These are phyloP conservation scores for Suillus decipiens DNA, from an alignment of 768 basidiomycete genomes.

Conservation along the genomic window DNA sequence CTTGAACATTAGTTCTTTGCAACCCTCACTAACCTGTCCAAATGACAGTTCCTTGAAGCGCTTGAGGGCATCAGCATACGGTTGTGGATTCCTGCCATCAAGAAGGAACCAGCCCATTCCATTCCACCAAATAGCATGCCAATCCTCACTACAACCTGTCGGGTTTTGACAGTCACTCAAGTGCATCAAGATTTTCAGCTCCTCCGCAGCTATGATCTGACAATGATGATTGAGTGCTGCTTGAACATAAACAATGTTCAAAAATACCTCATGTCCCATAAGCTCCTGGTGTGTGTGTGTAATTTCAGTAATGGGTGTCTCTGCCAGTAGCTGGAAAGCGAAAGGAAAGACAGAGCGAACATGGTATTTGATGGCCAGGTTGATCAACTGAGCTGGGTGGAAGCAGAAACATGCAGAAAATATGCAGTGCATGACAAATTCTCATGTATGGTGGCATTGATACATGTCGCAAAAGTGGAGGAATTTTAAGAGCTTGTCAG, in stretches of 20 bases:
- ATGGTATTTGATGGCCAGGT: constrained; percentile 6
- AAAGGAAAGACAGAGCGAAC: background rate
- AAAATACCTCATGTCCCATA: constrained; percentile 7
- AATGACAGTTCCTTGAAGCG: background rate
- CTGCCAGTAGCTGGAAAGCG: constrained; percentile 1
- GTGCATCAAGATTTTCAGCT: constrained; percentile 5
- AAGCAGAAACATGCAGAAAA: background rate
- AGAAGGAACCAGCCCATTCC: constrained; percentile 2
- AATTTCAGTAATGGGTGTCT: constrained; percentile 1
- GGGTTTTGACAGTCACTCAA: constrained; percentile 9
- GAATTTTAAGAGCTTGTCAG: background rate
- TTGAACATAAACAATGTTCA: background rate
- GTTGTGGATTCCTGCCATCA: background rate
- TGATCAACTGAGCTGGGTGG: constrained; percentile 4
- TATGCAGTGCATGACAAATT: background rate
- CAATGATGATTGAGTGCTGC: constrained; percentile 8
- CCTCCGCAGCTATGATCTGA: constrained; percentile 13
- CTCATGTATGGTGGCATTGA: background rate
- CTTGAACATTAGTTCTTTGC: background rate
- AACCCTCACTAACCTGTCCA: background rate
- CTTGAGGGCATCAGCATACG: background rate
- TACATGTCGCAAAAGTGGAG: background rate
- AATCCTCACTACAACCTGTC: constrained; percentile 9
- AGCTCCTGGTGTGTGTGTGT: background rate
- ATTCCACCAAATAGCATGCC: constrained; percentile 20